Evolutionary conservation across 2,329 filamentous ascomycete species (phyloP).

Genomic region (Aspergillus pseudoterreus): DNA sequence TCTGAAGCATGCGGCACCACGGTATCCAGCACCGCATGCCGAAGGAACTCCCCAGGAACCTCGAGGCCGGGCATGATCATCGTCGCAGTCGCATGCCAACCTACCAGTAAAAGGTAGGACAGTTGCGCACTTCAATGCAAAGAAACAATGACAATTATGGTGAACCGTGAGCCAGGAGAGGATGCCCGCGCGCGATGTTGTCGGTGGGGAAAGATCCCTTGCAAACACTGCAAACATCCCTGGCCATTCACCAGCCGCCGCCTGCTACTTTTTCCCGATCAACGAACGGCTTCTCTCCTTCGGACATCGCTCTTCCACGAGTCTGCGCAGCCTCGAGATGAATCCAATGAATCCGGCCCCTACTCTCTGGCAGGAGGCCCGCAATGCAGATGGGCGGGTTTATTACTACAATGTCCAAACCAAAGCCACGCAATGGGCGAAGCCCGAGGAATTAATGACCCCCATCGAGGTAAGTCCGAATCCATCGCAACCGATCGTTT

Average conservation of each 20-base stretch:
- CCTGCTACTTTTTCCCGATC: conserved; percentile 23
- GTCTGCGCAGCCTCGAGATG: conserved; percentile 16
- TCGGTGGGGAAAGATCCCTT: conserved; percentile 9
- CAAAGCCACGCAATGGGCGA: conserved; percentile 89
- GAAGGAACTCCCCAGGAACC: conserved; percentile 39
- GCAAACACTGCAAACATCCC: conserved; percentile 29
- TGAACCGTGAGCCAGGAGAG: neutral
- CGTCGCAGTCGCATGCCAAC: conserved; percentile 22
- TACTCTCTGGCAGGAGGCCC: conserved; percentile 73
- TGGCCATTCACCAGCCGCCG: conserved; percentile 17
- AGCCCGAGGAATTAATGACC: conserved; percentile 85
- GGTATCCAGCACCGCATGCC: conserved; percentile 41
- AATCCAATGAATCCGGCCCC: conserved; percentile 57
- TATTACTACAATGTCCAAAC: conserved; percentile 91
- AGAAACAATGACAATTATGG: neutral
- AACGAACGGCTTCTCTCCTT: conserved; percentile 5
- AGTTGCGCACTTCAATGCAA: neutral
- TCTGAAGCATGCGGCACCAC: conserved; percentile 42
- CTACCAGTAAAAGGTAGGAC: neutral
- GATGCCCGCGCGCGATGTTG: conserved; percentile 12
- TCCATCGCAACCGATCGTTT: conserved; percentile 3
- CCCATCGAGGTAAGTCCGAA: conserved; percentile 64
- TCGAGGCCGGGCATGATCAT: conserved; percentile 33
- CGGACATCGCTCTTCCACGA: conserved; percentile 3
- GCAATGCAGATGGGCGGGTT: conserved; percentile 72